Evolutionary conservation across 257 asterid genomes (phyloP).

Genomic region (Ajuga chamaepitys): DNA sequence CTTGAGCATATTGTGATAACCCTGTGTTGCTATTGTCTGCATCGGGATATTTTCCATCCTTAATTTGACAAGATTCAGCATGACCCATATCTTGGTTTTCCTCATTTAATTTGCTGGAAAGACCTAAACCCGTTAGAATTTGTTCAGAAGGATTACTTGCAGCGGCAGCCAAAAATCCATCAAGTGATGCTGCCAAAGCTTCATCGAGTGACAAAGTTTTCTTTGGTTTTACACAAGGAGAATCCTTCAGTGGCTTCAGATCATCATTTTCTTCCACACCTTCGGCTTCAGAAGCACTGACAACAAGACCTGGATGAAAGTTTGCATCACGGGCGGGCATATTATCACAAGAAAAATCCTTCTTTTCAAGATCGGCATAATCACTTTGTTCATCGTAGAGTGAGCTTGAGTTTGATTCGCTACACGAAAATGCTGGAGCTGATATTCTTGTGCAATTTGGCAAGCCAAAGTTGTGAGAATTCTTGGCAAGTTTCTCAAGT

Average conservation of each 20-base stretch:
- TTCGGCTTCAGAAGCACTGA: conserved; percentile 68
- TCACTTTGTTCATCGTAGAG: conserved; percentile 35
- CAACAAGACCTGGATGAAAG: conserved; percentile 48
- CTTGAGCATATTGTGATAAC: conserved; percentile 32
- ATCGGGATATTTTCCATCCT: conserved; percentile 19
- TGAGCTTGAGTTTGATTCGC: conserved; percentile 57
- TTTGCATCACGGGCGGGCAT: conserved; percentile 25
- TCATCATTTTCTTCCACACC: conserved; percentile 41
- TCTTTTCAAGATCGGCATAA: conserved; percentile 35
- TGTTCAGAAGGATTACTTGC: conserved; percentile 21
- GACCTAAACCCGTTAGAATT: conserved; percentile 11
- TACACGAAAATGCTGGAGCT: conserved; percentile 75
- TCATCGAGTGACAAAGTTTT: conserved; percentile 56
- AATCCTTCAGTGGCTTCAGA: conserved; percentile 24
- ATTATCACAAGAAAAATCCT: conserved; percentile 29
- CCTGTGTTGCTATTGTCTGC: conserved; percentile 25
- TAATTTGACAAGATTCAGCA: conserved; percentile 13
- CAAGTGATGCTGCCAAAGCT: conserved; percentile 84
- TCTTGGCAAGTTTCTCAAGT: conserved; percentile 53
- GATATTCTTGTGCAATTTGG: conserved; percentile 47
- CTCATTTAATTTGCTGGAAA: conserved; percentile 13
- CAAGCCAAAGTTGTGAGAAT: conserved; percentile 31
- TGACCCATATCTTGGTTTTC: conserved; percentile 12
- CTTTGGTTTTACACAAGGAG: conserved; percentile 34
- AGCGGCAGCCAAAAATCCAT: conserved; percentile 49